phyloP scores from a whole-genome alignment of 192 early-diverging fungal genomes.

The Coemansia sp. region DNA sequence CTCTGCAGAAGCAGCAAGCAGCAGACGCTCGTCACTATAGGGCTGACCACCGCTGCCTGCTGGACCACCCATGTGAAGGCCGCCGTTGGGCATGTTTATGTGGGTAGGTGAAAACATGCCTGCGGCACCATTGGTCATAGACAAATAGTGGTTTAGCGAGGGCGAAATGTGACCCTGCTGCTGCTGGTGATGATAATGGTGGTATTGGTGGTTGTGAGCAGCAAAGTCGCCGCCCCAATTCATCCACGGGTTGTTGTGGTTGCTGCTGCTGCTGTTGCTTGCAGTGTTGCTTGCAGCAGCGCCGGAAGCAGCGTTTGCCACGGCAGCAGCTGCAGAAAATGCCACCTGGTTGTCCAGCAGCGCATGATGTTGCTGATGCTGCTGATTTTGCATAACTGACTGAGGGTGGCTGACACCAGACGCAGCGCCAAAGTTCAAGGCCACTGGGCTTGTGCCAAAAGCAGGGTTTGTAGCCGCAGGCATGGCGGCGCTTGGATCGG shows the following conservation, averaged over 20 bases:
- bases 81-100: background rate
- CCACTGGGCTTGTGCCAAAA: slow-evolving; percentile 10
- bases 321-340: slow-evolving; percentile 21
- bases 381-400: slow-evolving; percentile 7
- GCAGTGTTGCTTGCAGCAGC: background rate
- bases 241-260: slow-evolving; percentile 38
- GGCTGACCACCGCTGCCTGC: background rate
- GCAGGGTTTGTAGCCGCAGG: slow-evolving; percentile 9
- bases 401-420: background rate
- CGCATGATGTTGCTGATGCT: slow-evolving; percentile 14
- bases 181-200: background rate
- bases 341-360: slow-evolving; percentile 25
- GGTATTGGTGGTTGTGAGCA: background rate
- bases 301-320: slow-evolving; percentile 6
- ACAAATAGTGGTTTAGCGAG: slow-evolving; percentile 4
- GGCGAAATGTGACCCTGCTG: slow-evolving; percentile 9
- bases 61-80: slow-evolving; percentile 5
- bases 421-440: slow-evolving; percentile 13
- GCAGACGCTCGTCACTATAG: background rate
- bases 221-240: slow-evolving; percentile 27
- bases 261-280: background rate
- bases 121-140: slow-evolving; percentile 4
- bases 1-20: background rate
- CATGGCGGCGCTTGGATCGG: background rate
- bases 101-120: background rate